Evolutionary conservation across 495 filamentous ascomycete species (phyloP).

Genomic region (Friedmanniomyces simplex): DNA sequence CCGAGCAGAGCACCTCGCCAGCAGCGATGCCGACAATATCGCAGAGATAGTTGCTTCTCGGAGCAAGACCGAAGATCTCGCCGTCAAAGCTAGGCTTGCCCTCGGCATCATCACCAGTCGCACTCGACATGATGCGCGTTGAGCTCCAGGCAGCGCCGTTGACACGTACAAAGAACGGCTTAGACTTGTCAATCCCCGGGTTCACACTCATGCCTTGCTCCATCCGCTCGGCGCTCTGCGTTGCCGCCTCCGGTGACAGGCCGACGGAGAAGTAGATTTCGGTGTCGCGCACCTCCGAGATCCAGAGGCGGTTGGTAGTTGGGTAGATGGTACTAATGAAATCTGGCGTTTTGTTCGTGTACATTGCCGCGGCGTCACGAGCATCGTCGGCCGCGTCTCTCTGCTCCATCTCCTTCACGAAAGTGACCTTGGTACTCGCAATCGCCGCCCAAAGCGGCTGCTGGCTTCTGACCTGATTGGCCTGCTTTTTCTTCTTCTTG

Average conservation of each 20-base stretch:
- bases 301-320: constrained; percentile 74
- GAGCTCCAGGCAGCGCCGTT: constrained; percentile 86
- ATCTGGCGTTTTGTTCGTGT: constrained; percentile 28
- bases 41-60: constrained; percentile 72
- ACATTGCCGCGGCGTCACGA: constrained; percentile 60
- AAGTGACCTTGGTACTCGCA: constrained; percentile 86
- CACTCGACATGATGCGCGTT: constrained; percentile 44
- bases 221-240: neutral
- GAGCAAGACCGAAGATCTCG: constrained; percentile 80
- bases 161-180: constrained; percentile 79
- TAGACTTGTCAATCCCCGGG: constrained; percentile 45
- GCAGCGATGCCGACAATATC: constrained; percentile 72
- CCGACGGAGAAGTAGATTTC: constrained; percentile 62
- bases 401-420: constrained; percentile 85
- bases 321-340: constrained; percentile 43
- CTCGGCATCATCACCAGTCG: constrained; percentile 30
- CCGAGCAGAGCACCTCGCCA: constrained; percentile 61
- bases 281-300: constrained; percentile 70
- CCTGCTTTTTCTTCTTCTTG: constrained; percentile 82
- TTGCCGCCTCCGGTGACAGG: constrained; percentile 14
- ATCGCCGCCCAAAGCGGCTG: constrained; percentile 93
- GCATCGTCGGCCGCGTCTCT: constrained; percentile 68
- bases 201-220: constrained; percentile 17
- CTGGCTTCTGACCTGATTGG: constrained; percentile 73
- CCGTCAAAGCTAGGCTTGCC: constrained; percentile 57